These are phyloP conservation scores for Backusella macrospora DNA, from an alignment of 192 early-diverging fungal species.

Conservation along the genomic window DNA sequence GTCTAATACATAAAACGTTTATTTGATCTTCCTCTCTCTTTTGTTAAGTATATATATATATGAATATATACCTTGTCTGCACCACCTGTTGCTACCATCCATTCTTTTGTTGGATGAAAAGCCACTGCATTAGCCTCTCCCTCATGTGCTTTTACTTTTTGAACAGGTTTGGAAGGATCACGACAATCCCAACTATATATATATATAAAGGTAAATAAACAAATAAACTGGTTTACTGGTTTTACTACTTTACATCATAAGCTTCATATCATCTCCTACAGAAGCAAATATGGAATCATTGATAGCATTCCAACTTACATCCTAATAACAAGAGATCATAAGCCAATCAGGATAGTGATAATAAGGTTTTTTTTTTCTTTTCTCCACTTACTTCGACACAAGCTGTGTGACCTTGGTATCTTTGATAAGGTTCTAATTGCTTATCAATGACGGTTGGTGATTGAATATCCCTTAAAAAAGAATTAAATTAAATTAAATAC, in stretches of 20 bases:
- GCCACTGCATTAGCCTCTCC: slow-evolving; percentile 95
- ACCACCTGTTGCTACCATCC: slow-evolving; percentile 89
- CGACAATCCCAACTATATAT: slow-evolving; percentile 89
- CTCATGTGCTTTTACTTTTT: slow-evolving; percentile 86
- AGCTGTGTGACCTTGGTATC: slow-evolving; percentile 85
- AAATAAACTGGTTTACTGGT: not conserved
- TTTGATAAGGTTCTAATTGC: slow-evolving; percentile 73
- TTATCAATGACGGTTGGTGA: slow-evolving; percentile 70
- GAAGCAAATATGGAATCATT: slow-evolving; percentile 91
- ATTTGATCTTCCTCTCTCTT: not conserved
- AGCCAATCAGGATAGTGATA: slow-evolving; percentile 15
- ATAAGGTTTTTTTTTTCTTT: not conserved
- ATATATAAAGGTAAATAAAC: not conserved
- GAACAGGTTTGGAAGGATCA: slow-evolving; percentile 63
- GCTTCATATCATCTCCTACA: slow-evolving; percentile 92
- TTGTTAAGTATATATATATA: not conserved
- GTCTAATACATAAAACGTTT: slow-evolving; percentile 51
- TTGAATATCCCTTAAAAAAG: slow-evolving; percentile 88
- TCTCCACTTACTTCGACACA: slow-evolving; percentile 74
- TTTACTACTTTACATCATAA: slow-evolving; percentile 72
- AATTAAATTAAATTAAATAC: not conserved
- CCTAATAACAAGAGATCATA: slow-evolving; percentile 44
- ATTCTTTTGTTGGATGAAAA: slow-evolving; percentile 91
- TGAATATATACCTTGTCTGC: slow-evolving; percentile 83
- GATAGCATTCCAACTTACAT: slow-evolving; percentile 91